Percentiles rank a stretch among this genome's conserved stretches.
These are phyloP conservation scores for Galeopsis tetrahit DNA, from an alignment of 257 asterid species.

Conservation along the genomic window DNA sequence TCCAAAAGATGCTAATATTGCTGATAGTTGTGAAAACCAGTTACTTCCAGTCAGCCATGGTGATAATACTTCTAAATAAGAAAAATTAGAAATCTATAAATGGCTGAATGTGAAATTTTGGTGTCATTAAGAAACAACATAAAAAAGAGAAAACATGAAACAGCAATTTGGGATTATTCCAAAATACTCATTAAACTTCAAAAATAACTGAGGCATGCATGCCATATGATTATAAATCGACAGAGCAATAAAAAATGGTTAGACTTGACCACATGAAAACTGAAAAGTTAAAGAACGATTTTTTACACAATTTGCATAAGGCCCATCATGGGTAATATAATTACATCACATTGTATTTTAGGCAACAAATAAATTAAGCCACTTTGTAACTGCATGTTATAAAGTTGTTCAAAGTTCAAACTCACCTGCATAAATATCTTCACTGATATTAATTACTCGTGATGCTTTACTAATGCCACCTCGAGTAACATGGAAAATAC, in stretches of 20 bases:
- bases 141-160: neutral
- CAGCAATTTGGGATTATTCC: neutral
- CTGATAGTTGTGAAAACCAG: slow-evolving; percentile 12
- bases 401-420: slow-evolving; percentile 32
- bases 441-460: slow-evolving; percentile 95
- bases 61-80: neutral
- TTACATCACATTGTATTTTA: neutral
- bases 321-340: slow-evolving; percentile 2
- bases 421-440: slow-evolving; percentile 92
- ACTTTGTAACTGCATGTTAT: neutral
- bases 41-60: slow-evolving; percentile 19
- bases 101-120: slow-evolving; percentile 22
- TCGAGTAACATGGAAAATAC: slow-evolving; percentile 91
- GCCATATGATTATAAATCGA: neutral
- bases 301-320: neutral
- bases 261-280: neutral
- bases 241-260: neutral
- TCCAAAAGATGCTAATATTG: slow-evolving; percentile 23
- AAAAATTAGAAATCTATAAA: neutral
- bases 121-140: slow-evolving; percentile 8
- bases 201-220: slow-evolving; percentile 7
- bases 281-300: neutral
- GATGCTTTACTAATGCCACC: slow-evolving; percentile 99
- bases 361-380: slow-evolving; percentile 6
- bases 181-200: neutral